These are phyloP conservation scores for Leccinum solheimii DNA, from an alignment of 1,284 basidiomycete genomes.

Conservation along the genomic window DNA sequence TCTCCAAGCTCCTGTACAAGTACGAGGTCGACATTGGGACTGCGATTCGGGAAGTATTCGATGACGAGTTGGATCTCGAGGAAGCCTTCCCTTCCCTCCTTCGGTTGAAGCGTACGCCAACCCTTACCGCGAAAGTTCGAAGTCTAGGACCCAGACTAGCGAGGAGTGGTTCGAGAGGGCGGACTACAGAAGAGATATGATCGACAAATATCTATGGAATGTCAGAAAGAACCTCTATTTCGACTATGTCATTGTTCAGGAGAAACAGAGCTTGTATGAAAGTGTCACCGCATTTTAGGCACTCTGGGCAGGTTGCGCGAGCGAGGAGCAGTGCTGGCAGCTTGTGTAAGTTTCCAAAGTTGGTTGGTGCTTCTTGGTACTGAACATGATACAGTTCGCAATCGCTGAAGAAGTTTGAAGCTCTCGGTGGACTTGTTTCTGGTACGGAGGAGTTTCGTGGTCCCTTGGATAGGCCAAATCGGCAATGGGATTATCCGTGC, in stretches of 20 bases:
- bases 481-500: conserved; percentile 94
- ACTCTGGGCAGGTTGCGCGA: conserved; percentile 96
- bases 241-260: conserved; percentile 91
- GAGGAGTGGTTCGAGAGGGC: conserved; percentile 92
- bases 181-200: conserved; percentile 76
- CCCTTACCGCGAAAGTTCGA: conserved; percentile 62
- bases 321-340: conserved; percentile 90
- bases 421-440: conserved; percentile 92
- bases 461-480: conserved; percentile 93
- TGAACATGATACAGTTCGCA: conserved; percentile 53
- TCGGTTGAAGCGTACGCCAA: conserved; percentile 75
- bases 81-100: conserved; percentile 95
- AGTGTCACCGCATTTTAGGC: conserved; percentile 95
- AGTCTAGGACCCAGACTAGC: conserved; percentile 62
- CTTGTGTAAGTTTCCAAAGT: conserved; percentile 68
- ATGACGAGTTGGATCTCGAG: conserved; percentile 86
- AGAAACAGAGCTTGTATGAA: conserved; percentile 93
- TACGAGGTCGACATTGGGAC: conserved; percentile 94
- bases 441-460: conserved; percentile 97
- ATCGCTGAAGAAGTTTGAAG: conserved; percentile 94
- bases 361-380: conserved; percentile 9
- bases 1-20: conserved; percentile 89
- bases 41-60: conserved; percentile 92
- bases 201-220: conserved; percentile 97
- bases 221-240: conserved; percentile 94